Percentiles rank a stretch among this genome's conserved stretches.
Conservation (phyloP, 2,329 filamentous ascomycete genomes). For the Davidsoniella virescens region DNA sequence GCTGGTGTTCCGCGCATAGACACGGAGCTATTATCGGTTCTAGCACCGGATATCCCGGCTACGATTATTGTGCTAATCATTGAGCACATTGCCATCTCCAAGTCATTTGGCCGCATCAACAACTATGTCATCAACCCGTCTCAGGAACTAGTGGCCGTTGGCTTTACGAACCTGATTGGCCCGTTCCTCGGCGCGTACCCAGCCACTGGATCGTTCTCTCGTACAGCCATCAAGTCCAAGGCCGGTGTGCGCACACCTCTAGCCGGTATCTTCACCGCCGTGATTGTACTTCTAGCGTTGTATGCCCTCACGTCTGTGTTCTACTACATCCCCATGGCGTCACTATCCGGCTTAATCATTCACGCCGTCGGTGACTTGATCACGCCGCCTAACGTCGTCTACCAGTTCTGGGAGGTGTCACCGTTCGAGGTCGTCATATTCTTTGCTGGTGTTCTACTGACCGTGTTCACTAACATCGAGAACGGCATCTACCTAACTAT, state of each 20-base stretch:
- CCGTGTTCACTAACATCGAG: constrained; percentile 67
- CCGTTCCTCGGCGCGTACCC: constrained; percentile 73
- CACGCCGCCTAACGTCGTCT: constrained; percentile 65
- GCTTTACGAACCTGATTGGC: constrained; percentile 56
- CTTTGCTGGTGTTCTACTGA: constrained; percentile 69
- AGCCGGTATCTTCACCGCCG: constrained; percentile 67
- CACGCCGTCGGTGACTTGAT: constrained; percentile 80
- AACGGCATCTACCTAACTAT: constrained; percentile 85
- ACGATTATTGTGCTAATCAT: constrained; percentile 80
- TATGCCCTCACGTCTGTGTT: constrained; percentile 73
- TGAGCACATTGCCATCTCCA: constrained; percentile 70
- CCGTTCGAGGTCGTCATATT: constrained; percentile 73
- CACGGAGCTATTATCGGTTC: constrained; percentile 46
- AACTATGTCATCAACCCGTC: constrained; percentile 70
- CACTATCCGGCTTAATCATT: constrained; percentile 71
- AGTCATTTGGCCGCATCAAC: constrained; percentile 66
- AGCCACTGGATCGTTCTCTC: constrained; percentile 77
- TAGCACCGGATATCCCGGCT: constrained; percentile 60
- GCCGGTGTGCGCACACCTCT: constrained; percentile 77
- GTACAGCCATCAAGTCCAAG: constrained; percentile 89
- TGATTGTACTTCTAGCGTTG: constrained; percentile 68
- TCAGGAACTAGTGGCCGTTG: constrained; percentile 64
- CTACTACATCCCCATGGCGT: constrained; percentile 70
- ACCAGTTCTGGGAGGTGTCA: constrained; percentile 77
- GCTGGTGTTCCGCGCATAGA: constrained; percentile 58